A percentile compares a stretch with the other conserved stretches of the same genome.
These are phyloP conservation scores for Quercus suber DNA, from an alignment of 306 rosid species.

Conservation along the genomic window DNA sequence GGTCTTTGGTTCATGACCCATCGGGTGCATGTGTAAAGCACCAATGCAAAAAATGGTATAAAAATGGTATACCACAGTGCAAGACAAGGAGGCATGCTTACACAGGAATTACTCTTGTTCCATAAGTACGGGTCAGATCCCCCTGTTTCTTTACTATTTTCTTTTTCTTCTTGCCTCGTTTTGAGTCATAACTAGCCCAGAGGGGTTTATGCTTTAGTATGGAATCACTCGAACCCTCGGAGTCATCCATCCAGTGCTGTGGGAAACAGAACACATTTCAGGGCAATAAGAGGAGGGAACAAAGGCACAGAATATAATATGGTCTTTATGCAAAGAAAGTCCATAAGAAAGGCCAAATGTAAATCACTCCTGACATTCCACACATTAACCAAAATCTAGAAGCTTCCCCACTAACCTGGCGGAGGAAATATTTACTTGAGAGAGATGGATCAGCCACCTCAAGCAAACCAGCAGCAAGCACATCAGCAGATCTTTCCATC, in stretches of 20 bases:
- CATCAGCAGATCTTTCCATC: constrained; percentile 95
- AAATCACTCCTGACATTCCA: not conserved
- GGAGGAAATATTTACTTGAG: constrained; percentile 81
- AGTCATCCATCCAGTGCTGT: constrained; percentile 76
- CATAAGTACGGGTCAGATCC: constrained; percentile 76
- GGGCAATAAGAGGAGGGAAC: constrained; percentile 1
- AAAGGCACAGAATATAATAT: not conserved
- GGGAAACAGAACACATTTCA: constrained; percentile 8
- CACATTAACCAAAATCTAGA: not conserved
- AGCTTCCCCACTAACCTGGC: constrained; percentile 47
- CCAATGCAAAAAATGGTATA: not conserved
- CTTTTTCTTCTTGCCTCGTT: constrained; percentile 51
- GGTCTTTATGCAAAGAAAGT: not conserved
- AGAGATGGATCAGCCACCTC: constrained; percentile 95
- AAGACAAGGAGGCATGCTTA: constrained; percentile 47
- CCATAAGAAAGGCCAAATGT: not conserved
- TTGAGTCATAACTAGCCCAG: constrained; percentile 80
- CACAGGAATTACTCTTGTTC: constrained; percentile 99
- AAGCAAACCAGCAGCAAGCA: constrained; percentile 99
- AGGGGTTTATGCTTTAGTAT: constrained; percentile 93
- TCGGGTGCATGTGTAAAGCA: too few species aligned
- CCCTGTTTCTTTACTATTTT: constrained; percentile 66
- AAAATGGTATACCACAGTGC: not conserved
- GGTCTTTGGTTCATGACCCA: too few species aligned
- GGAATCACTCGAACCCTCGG: constrained; percentile 64